Evolutionary conservation across 2,329 filamentous ascomycete genomes (phyloP).

Genomic region (Parastagonospora nodorum): DNA sequence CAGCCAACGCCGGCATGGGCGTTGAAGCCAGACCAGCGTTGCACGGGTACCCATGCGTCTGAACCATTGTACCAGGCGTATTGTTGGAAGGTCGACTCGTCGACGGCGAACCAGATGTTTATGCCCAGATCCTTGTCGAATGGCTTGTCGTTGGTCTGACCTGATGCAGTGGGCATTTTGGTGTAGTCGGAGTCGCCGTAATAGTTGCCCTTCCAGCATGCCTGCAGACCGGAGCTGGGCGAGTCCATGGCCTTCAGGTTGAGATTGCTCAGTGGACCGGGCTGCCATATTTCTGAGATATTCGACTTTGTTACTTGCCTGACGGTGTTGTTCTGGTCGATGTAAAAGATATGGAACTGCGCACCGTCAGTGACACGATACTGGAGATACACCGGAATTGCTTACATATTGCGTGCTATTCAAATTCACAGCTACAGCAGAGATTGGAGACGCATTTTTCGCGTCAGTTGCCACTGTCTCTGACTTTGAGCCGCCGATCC

Average conservation of each 20-base stretch:
- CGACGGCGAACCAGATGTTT: conserved; percentile 52
- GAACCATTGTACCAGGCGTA: conserved; percentile 49
- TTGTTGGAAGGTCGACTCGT: conserved; percentile 48
- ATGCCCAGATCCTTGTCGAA: conserved; percentile 44
- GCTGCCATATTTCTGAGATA: conserved; percentile 45
- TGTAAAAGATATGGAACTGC: conserved; percentile 50
- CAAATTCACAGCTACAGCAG: conserved; percentile 49
- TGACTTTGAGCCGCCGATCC: conserved; percentile 47
- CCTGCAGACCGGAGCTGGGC: conserved; percentile 84
- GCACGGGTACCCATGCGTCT: conserved; percentile 43
- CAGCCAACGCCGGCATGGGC: conserved; percentile 53
- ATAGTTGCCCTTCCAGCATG: conserved; percentile 76
- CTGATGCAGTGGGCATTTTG: conserved; percentile 41
- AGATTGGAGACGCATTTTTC: conserved; percentile 52
- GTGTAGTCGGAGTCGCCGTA: conserved; percentile 45
- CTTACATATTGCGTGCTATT: conserved; percentile 46
- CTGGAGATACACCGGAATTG: background rate
- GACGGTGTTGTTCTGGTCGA: conserved; percentile 47
- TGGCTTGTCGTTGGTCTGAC: conserved; percentile 28
- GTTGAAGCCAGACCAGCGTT: conserved; percentile 47
- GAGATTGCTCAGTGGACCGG: conserved; percentile 64
- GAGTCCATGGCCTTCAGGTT: conserved; percentile 88
- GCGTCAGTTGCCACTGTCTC: conserved; percentile 50
- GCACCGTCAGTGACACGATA: background rate
- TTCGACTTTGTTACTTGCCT: conserved; percentile 49